Evolutionary conservation across 768 basidiomycete species (phyloP).

Genomic region (Tylopilus felleus): DNA sequence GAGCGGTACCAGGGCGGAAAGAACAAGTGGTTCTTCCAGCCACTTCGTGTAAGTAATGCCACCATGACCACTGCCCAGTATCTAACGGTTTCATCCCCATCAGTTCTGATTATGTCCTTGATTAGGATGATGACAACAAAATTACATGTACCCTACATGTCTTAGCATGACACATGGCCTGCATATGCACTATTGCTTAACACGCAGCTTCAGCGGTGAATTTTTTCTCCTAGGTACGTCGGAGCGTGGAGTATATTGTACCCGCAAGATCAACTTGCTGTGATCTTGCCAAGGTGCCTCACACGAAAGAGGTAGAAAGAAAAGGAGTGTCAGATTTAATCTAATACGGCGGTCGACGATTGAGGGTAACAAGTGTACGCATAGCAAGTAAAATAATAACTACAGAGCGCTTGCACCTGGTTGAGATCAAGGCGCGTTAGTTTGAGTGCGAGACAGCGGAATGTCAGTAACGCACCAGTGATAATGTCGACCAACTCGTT

Average conservation of each 20-base stretch:
- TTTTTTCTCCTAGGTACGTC: background rate
- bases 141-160: constrained; percentile 39
- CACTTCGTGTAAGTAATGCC: constrained; percentile 61
- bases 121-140: constrained; percentile 28
- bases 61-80: background rate
- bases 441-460: background rate
- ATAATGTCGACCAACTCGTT: constrained; percentile 93
- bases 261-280: background rate
- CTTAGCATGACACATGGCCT: constrained; percentile 25
- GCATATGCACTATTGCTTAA: constrained; percentile 15
- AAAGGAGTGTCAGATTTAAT: constrained; percentile 21
- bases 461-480: constrained; percentile 54
- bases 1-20: constrained; percentile 91
- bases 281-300: background rate
- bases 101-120: constrained; percentile 36
- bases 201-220: background rate
- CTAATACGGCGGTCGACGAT: constrained; percentile 18
- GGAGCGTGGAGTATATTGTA: no score
- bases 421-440: background rate
- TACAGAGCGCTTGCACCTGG: constrained; percentile 50
- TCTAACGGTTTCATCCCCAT: constrained; percentile 3
- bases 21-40: constrained; percentile 97
- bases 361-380: constrained; percentile 10
- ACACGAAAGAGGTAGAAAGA: background rate
- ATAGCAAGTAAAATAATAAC: constrained; percentile 17